phyloP scores from a whole-genome alignment of 2,329 filamentous ascomycete genomes.

The Cladosporium velox region DNA sequence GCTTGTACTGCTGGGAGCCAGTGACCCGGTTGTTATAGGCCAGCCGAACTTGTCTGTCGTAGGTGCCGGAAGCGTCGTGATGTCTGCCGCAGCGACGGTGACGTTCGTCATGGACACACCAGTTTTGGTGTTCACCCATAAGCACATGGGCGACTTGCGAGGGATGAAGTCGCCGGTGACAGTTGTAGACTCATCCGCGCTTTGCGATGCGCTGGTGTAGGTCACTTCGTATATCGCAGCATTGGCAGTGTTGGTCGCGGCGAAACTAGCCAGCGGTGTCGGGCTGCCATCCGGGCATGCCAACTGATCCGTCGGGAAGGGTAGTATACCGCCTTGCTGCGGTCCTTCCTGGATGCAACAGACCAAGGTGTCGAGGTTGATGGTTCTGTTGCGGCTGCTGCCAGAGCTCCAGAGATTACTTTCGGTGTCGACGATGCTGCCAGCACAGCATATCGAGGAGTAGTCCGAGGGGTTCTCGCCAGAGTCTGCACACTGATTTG shows the following conservation, averaged over 20 bases:
- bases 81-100: slow-evolving; percentile 25
- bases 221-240: slow-evolving; percentile 24
- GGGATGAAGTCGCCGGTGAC: slow-evolving; percentile 23
- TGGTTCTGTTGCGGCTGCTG: slow-evolving; percentile 14
- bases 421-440: slow-evolving; percentile 24
- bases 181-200: slow-evolving; percentile 9
- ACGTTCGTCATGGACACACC: slow-evolving; percentile 25
- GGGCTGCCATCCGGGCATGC: slow-evolving; percentile 22
- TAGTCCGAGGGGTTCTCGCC: slow-evolving; percentile 21
- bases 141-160: slow-evolving; percentile 25
- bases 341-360: slow-evolving; percentile 23
- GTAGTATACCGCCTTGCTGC: slow-evolving; percentile 19
- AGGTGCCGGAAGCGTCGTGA: slow-evolving; percentile 22
- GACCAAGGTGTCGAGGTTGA: slow-evolving; percentile 24
- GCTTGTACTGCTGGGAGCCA: not conserved
- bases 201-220: slow-evolving; percentile 21
- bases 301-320: slow-evolving; percentile 10
- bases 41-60: slow-evolving; percentile 9
- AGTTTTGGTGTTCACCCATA: slow-evolving; percentile 26
- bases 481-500: slow-evolving; percentile 23
- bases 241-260: slow-evolving; percentile 28
- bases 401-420: slow-evolving; percentile 15
- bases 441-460: slow-evolving; percentile 24
- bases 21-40: not conserved
- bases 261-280: slow-evolving; percentile 28